Evolutionary conservation across 2,329 filamentous ascomycete genomes (phyloP).

Genomic region (Diplocarpon mali): DNA sequence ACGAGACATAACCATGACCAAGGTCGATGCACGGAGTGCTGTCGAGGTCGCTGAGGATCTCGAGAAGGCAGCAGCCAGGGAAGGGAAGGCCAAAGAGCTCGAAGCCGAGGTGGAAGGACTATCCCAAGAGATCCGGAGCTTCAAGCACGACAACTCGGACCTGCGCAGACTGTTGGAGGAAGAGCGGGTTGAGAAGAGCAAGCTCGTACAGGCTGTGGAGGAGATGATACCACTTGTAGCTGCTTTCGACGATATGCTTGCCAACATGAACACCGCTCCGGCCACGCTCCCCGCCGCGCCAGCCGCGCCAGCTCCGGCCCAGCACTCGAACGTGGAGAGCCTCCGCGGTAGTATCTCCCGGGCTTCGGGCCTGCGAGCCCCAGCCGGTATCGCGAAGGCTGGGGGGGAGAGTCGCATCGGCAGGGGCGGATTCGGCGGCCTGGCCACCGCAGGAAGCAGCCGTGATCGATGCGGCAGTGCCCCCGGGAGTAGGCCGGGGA

Average conservation of each 20-base stretch:
- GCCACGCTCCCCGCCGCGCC: slow-evolving; percentile 19
- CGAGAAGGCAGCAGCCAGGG: slow-evolving; percentile 57
- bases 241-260: slow-evolving; percentile 28
- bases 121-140: slow-evolving; percentile 57
- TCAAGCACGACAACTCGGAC: slow-evolving; percentile 58
- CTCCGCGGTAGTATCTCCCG: slow-evolving; percentile 45
- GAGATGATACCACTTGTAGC: slow-evolving; percentile 68
- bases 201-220: slow-evolving; percentile 69
- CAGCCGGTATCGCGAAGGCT: slow-evolving; percentile 33
- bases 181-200: slow-evolving; percentile 74
- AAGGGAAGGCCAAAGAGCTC: slow-evolving; percentile 73
- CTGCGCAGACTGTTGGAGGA: slow-evolving; percentile 56
- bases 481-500: slow-evolving; percentile 20
- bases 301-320: slow-evolving; percentile 11
- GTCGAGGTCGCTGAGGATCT: slow-evolving; percentile 31
- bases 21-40: slow-evolving; percentile 37
- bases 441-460: slow-evolving; percentile 11
- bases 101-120: slow-evolving; percentile 64
- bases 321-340: slow-evolving; percentile 33
- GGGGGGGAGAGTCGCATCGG: slow-evolving; percentile 38
- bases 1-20: slow-evolving; percentile 54
- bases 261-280: slow-evolving; percentile 22
- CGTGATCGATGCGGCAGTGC: slow-evolving; percentile 30
- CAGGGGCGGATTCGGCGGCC: slow-evolving; percentile 20
- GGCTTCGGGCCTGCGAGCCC: slow-evolving; percentile 49